Evolutionary conservation across 2,329 filamentous ascomycete genomes (phyloP), one percentile per base, ranked within the genome.

Genomic region (Cercospora sp.): DNA sequence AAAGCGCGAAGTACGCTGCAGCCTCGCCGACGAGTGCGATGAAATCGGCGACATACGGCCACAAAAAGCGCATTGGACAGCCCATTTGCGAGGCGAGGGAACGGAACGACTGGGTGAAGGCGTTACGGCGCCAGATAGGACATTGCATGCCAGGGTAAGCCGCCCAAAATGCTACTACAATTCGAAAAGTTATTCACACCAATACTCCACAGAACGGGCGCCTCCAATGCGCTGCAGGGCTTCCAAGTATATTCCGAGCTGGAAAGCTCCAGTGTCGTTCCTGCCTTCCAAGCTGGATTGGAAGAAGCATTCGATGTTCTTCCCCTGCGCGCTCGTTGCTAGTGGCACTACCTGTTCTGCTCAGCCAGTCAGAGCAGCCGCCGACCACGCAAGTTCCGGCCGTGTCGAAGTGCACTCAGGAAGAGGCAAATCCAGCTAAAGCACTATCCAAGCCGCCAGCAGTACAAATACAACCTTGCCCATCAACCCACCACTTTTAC

Each of bases 71-170:
- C 45, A 13, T 51, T 23, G 18, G 18, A 39, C 18, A 60, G 30
- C 16, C 12, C 8, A 9, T 4, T 36, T 7, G 58, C 58, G 16
- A n/a, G 58, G 28, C 30, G 10, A n/a, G 20, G 20, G 20, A 62
- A n/a, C 3, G 30, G 20, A 48, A 45, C 18, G 59, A n/a, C 16
- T 28, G 31, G 51, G 31, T 20, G 7, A 23, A 18, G 65, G 60
- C 60, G 60, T 67, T 63, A 16, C 33, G 53, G 65, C 60, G 65
- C 65, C 60, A 67, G 30, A 63, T 67, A 67, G 60, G 65, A 67
- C 51, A 23, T 36, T 28, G 60, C 53, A 33, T 36, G 28, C 6
- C 36, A 67, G 53, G 60, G 65, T 67, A 67, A 67, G 65, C 65
- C 31, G 20, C 60, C 65, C 55, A 28, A 18, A 53, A 53, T 23